Conservation (phyloP, 495 filamentous ascomycete species). For the Talaromyces proteolyticus region DNA sequence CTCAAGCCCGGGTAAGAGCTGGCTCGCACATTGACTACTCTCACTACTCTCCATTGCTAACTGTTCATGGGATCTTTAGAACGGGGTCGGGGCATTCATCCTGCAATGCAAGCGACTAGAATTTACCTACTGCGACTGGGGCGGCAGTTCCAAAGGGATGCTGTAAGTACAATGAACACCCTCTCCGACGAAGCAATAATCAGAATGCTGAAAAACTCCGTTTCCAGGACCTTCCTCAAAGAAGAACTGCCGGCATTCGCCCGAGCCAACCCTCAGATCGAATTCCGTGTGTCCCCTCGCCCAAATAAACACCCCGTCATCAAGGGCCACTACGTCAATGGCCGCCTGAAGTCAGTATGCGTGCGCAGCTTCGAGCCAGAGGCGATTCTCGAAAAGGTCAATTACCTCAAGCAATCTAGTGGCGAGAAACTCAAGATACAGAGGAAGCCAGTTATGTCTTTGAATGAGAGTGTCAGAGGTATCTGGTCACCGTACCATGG, state of each 20-base stretch:
- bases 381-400: constrained; percentile 77
- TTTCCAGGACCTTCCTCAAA: constrained; percentile 68
- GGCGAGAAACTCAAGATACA: constrained; percentile 78
- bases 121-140: constrained; percentile 95
- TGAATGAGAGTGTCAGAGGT: constrained; percentile 89
- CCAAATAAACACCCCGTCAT: constrained; percentile 83
- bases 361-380: constrained; percentile 76
- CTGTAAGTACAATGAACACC: too few relatives aligned
- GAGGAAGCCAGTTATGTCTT: constrained; percentile 76
- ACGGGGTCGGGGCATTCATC: constrained; percentile 95
- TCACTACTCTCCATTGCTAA: constrained; percentile 3
- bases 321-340: constrained; percentile 85
- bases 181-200: too few relatives aligned
- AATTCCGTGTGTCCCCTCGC: constrained; percentile 84
- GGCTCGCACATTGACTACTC: neutral
- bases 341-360: constrained; percentile 77
- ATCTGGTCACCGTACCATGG: constrained; percentile 95
- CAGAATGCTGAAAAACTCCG: too few relatives aligned
- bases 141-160: constrained; percentile 88
- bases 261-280: constrained; percentile 74
- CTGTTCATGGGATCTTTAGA: constrained; percentile 49
- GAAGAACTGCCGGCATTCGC: constrained; percentile 72
- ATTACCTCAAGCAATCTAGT: constrained; percentile 73
- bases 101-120: constrained; percentile 93
- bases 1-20: constrained; percentile 31